Evolutionary conservation across 305 asterid genomes (phyloP).

Genomic region (Solanum hybrid): DNA sequence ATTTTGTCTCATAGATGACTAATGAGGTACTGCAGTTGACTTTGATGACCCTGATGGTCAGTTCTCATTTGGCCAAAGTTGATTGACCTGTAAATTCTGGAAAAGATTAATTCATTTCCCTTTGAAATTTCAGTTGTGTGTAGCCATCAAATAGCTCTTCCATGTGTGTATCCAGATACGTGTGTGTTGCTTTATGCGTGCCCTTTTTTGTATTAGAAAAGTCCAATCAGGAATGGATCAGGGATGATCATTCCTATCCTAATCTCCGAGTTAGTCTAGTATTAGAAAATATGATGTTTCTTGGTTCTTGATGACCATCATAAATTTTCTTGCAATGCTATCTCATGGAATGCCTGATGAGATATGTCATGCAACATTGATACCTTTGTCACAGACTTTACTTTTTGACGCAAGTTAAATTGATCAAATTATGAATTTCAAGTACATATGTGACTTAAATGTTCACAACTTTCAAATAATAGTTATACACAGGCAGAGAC

Average conservation of each 20-base stretch:
- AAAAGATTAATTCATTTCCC: not conserved
- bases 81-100: not conserved
- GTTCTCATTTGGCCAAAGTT: not conserved
- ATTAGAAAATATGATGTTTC: not conserved
- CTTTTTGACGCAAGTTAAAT: not conserved
- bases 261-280: not conserved
- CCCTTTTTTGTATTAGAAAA: not conserved
- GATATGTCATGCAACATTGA: not conserved
- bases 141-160: not conserved
- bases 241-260: not conserved
- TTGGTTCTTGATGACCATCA: not conserved
- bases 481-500: not conserved
- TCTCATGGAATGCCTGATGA: not conserved
- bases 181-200: not conserved
- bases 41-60: not conserved
- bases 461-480: not conserved
- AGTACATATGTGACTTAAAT: not conserved
- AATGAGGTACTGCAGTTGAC: not conserved
- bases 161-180: not conserved
- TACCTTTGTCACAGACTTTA: not conserved
- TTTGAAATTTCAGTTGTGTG: not conserved
- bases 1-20: not conserved
- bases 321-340: not conserved
- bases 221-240: not conserved
- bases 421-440: not conserved